A percentile compares a stretch with the other conserved stretches of the same genome.
These are phyloP conservation scores for Fraxinus cuspidata DNA, from an alignment of 257 asterid species.

Conservation along the genomic window DNA sequence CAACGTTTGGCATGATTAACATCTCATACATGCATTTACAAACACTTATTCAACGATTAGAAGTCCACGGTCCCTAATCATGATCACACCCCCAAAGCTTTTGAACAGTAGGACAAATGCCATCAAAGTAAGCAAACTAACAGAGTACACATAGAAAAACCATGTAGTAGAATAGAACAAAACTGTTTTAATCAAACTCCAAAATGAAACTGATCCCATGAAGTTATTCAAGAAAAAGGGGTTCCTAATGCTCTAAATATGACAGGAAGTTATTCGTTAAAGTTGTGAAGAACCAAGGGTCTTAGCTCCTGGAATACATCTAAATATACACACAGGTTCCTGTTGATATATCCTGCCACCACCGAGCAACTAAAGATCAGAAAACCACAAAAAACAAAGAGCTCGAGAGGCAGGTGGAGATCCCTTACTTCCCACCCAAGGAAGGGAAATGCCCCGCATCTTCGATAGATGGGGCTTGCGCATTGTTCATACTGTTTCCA, in stretches of 20 bases:
- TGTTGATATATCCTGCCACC: background rate
- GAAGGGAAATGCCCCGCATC: conserved; percentile 46
- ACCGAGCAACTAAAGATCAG: background rate
- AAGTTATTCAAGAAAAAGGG: conserved; percentile 15
- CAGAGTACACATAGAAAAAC: too few species aligned
- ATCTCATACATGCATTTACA: too few species aligned
- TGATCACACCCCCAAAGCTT: too few species aligned
- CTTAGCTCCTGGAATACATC: conserved; percentile 27
- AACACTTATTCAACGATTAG: too few species aligned
- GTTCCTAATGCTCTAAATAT: conserved; percentile 19
- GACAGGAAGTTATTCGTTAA: background rate
- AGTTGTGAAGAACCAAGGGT: conserved; percentile 12
- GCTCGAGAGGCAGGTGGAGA: conserved; percentile 13
- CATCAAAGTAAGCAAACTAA: too few species aligned
- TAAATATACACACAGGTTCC: conserved; percentile 35
- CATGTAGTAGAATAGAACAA: conserved; percentile 20
- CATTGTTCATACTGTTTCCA: conserved; percentile 23
- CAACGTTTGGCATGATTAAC: too few species aligned
- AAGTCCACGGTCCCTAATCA: too few species aligned
- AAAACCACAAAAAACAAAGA: background rate
- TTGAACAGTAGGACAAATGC: too few species aligned
- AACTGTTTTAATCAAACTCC: conserved; percentile 31
- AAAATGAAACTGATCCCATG: conserved; percentile 46
- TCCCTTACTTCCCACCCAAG: conserved; percentile 37
- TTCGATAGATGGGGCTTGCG: conserved; percentile 37